Conservation (phyloP, 2,329 filamentous ascomycete genomes). For the Hymenoscyphus albidus region DNA sequence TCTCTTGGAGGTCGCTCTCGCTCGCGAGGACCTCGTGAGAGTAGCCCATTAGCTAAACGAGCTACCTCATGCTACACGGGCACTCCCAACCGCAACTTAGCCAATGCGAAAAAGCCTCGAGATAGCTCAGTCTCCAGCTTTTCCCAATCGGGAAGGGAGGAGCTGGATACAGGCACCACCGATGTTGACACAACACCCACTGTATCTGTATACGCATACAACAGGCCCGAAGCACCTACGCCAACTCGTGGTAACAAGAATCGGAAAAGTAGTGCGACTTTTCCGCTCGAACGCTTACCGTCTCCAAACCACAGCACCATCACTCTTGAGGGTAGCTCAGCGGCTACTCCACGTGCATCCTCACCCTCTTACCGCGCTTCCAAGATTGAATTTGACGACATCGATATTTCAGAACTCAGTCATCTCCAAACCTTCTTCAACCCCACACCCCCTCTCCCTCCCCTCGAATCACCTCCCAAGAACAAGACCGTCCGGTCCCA, state of each 20-base stretch:
- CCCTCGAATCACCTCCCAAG: not conserved
- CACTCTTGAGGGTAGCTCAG: no score
- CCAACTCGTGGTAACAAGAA: not conserved
- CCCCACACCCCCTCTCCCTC: not conserved
- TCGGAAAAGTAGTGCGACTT: not conserved
- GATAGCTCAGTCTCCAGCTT: not conserved
- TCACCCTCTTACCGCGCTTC: not conserved
- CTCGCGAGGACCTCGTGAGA: not conserved
- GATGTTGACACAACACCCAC: not conserved
- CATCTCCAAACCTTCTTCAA: slow-evolving; percentile 5
- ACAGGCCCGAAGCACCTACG: not conserved
- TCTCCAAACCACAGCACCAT: not conserved
- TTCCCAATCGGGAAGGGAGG: not conserved
- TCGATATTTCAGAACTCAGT: not conserved
- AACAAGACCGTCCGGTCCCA: not conserved
- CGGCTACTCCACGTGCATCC: no score
- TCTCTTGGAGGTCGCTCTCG: not conserved
- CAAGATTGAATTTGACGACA: not conserved
- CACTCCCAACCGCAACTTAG: not conserved
- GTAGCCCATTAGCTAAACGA: not conserved
- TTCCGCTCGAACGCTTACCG: not conserved
- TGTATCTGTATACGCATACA: not conserved
- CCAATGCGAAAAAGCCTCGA: not conserved
- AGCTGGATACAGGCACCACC: not conserved
- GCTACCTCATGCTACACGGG: not conserved